A percentile compares a stretch with the other conserved stretches of the same genome.
These are phyloP conservation scores for Gigaspora rosea DNA, from an alignment of 192 early-diverging fungal species.

Conservation along the genomic window DNA sequence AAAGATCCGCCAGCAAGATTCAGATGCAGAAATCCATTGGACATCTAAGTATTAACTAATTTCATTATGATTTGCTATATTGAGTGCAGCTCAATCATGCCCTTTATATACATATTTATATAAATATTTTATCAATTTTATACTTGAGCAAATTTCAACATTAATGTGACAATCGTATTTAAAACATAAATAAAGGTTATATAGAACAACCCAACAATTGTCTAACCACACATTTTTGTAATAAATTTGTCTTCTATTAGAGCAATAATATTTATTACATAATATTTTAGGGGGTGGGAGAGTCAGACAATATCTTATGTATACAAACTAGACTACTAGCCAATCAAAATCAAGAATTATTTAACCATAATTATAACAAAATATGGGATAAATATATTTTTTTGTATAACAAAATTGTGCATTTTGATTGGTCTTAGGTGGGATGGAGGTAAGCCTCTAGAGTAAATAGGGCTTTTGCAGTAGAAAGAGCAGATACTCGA, in stretches of 20 bases:
- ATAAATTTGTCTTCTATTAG: not conserved
- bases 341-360: too few relatives aligned
- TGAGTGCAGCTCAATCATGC: slow-evolving; percentile 19
- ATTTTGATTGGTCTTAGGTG: too few relatives aligned
- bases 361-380: too few relatives aligned
- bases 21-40: slow-evolving; percentile 35
- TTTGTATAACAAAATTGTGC: too few relatives aligned
- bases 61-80: not conserved
- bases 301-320: too few relatives aligned
- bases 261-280: too few relatives aligned
- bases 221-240: not conserved
- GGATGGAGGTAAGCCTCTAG: too few relatives aligned
- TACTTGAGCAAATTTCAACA: slow-evolving; percentile 37
- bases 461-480: too few relatives aligned
- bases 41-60: slow-evolving; percentile 1
- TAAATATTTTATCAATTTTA: slow-evolving; percentile 40
- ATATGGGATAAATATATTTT: too few relatives aligned
- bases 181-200: slow-evolving; percentile 36
- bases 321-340: too few relatives aligned
- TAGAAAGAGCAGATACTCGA: too few relatives aligned
- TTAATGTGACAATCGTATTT: slow-evolving; percentile 45
- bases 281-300: too few relatives aligned
- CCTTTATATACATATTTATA: slow-evolving; percentile 46
- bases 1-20: slow-evolving; percentile 36
- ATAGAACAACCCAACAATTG: slow-evolving; percentile 37